Conservation (phyloP, 2,329 filamentous ascomycete species). For the Aspergillus phoenicis region DNA sequence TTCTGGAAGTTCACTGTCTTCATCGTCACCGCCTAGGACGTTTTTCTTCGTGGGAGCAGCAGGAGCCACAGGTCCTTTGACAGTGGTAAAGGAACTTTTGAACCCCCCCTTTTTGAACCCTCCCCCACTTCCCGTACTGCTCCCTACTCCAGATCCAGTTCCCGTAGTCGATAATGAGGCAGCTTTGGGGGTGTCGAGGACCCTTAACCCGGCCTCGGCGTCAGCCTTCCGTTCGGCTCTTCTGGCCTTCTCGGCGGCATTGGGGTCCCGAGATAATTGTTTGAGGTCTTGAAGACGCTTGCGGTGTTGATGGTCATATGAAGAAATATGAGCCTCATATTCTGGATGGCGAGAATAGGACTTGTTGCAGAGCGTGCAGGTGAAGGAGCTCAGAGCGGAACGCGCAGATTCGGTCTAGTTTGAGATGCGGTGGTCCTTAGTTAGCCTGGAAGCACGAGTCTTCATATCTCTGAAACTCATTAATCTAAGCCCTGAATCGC, state of each 20-base stretch:
- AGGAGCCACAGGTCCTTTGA: conserved; percentile 41
- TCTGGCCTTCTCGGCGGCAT: conserved; percentile 46
- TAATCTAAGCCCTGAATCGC: background rate
- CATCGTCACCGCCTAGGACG: conserved; percentile 47
- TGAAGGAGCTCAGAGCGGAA: conserved; percentile 77
- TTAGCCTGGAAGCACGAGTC: background rate
- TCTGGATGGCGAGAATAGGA: conserved; percentile 95
- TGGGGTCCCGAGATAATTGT: conserved; percentile 47
- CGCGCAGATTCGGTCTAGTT: conserved; percentile 64
- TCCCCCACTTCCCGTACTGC: conserved; percentile 28
- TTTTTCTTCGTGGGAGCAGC: conserved; percentile 43
- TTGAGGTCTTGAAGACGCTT: conserved; percentile 60
- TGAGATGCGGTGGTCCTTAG: background rate
- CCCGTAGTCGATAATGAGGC: conserved; percentile 13
- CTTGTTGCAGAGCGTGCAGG: conserved; percentile 85
- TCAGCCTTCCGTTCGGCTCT: conserved; percentile 47
- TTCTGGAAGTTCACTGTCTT: conserved; percentile 35
- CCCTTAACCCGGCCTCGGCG: conserved; percentile 44
- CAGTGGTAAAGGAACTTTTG: conserved; percentile 71
- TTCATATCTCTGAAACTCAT: no score
- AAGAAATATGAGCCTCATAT: conserved; percentile 90
- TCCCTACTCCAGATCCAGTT: conserved; percentile 26
- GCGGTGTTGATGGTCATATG: conserved; percentile 94
- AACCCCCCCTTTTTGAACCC: conserved; percentile 80
- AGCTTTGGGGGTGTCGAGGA: conserved; percentile 38